Percentiles rank a stretch among this genome's conserved stretches.
These are phyloP conservation scores for Leccinellum rugosiceps DNA, from an alignment of 768 basidiomycete species.

Conservation along the genomic window DNA sequence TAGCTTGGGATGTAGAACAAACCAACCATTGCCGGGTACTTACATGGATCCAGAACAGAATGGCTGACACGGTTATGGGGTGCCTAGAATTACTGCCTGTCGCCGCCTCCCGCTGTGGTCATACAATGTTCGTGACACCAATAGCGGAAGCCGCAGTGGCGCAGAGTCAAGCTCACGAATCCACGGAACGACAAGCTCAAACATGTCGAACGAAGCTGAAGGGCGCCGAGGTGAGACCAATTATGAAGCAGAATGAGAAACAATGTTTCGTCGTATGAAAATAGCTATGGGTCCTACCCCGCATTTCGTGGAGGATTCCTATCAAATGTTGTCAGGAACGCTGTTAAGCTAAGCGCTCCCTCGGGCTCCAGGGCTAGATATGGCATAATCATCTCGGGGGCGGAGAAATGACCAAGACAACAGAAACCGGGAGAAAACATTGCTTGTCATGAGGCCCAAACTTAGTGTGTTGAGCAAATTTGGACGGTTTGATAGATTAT, in stretches of 20 bases:
- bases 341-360: background rate
- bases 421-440: background rate
- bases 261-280: background rate
- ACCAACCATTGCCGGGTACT: background rate
- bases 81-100: background rate
- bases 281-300: constrained; percentile 1
- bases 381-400: constrained; percentile 2
- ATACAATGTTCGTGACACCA: background rate
- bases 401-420: background rate
- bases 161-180: background rate
- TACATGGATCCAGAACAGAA: background rate
- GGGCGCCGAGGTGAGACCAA: background rate
- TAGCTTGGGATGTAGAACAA: background rate
- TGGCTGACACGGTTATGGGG: background rate
- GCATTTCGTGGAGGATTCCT: background rate
- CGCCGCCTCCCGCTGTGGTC: background rate
- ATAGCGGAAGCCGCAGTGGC: background rate
- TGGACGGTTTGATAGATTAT: background rate
- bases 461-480: background rate
- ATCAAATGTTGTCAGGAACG: constrained; percentile 5
- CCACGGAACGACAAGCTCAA: background rate
- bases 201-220: background rate
- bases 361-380: constrained; percentile 4
- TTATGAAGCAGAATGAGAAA: background rate
- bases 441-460: background rate